Percentiles rank a stretch among this genome's conserved stretches.
Conservation (phyloP, 176 grass and related monocot species). For the Saccharum officinarum region DNA sequence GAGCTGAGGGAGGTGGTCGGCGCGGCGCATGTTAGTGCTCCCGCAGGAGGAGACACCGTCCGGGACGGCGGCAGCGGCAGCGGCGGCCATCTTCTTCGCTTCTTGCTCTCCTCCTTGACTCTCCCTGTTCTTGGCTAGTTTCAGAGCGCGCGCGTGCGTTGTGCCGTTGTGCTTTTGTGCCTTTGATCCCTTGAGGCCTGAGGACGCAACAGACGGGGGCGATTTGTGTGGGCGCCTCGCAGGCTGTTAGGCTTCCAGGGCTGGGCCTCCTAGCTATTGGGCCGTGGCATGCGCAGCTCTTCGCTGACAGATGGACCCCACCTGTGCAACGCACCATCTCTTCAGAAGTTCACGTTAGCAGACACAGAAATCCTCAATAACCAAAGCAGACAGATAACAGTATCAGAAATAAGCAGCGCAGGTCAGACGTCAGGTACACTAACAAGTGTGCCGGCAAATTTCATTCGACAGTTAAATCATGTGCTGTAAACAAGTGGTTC, state of each 20-base stretch:
- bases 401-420: background rate
- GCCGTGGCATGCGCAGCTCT: background rate
- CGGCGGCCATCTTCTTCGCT: slow-evolving; percentile 42
- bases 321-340: background rate
- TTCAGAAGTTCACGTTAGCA: background rate
- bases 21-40: slow-evolving; percentile 47
- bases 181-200: background rate
- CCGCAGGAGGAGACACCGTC: slow-evolving; percentile 42
- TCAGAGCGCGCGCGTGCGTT: slow-evolving; percentile 33
- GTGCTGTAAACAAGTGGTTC: background rate
- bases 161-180: background rate
- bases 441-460: background rate
- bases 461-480: background rate
- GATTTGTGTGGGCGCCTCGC: background rate
- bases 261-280: slow-evolving; percentile 21
- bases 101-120: slow-evolving; percentile 31
- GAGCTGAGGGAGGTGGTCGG: slow-evolving; percentile 21
- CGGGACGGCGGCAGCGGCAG: background rate
- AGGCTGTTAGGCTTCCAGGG: background rate
- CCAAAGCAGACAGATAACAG: background rate
- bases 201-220: background rate
- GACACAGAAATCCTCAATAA: background rate
- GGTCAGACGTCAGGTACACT: background rate
- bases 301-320: background rate
- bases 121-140: background rate